Evolutionary conservation across 345 rosid species (phyloP), one percentile per base, ranked within the genome.

Genomic region (Gossypium herbaceum): DNA sequence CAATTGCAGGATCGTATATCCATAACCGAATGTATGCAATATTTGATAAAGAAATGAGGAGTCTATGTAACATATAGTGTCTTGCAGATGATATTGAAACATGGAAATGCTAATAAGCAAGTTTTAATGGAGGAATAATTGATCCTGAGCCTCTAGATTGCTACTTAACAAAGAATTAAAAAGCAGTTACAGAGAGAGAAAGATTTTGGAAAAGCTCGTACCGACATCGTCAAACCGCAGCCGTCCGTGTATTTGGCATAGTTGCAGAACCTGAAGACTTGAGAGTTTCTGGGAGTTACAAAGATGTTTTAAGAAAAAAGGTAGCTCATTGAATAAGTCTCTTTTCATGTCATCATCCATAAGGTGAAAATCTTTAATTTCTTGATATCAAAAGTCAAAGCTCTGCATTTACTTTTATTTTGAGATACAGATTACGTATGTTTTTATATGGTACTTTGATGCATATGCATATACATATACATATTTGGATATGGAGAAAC

Each of bases 181-280:
- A 22, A 68, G 51, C 22, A 76, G 68, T 34, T 48, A 27, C 12
- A 12, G 41, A 59, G 34, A 77, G 73, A 73, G 54, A 54, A 63
- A 43, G 65, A 19, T 29, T 48, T 54, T 55, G 27, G 22, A 57
- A 54, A 75, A 77, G 55, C 51, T 79, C 91, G 48, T 81, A 88
- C 91, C 85, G 86, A 82, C 94, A 89, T 89, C 81, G 58, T 86
- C 81, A 48, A 76, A 71, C 63, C 76, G 72, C 74, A 65, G 80
- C 80, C 75, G 76, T 77, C 29, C 52, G 29, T 22, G 63, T 57
- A 39, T 9, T 10, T 66, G 15, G 17, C 15, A 16, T 52, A 44
- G 20, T 27, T 25, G 59, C 24, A 25, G 44, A 68, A 68, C n/a
- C 12, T 24, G 6, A 22, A 47, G 34, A 22, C 39, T 47, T 67